Base-by-base conservation (phyloP, 2,329 filamentous ascomycete species). In the Aspergillus udagawae region DNA sequence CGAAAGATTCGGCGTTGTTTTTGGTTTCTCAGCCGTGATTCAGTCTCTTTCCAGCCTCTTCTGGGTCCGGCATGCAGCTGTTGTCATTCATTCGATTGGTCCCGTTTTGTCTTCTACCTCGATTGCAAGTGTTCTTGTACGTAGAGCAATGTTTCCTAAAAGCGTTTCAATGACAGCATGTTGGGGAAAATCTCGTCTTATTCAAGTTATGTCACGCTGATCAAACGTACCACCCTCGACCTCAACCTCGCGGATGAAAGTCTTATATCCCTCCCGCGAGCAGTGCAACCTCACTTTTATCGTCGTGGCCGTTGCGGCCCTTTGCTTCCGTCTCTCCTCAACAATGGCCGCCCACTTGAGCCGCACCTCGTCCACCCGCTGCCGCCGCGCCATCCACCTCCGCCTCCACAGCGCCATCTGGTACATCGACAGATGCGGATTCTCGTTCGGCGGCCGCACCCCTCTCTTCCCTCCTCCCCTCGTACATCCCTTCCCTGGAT, bases 331-430 rank as follows among this genome's bases (percentile, higher is more conserved):
- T 14, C 60, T 51, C 38, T 63, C 58, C 38, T 54, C 53, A 52
- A 58, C 52, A 41, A 63, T 60, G 21, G 17, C 45, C 27, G 44
- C 54, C 62, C 60, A 64, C 38, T 49, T 57, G 9, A 45, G 27
- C 20, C 57, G 48, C 12, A 32, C 52, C 27, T 55, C 54, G 8
- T 57, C 49, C 14, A 63, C 32, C 10, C 54, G 52, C 25, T 49
- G 50, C 50, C 51, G 53, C 7, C 62, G 49, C 27, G 1, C 27
- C 35, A 17, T 21, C 45, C 59, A 59, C 12, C 44, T 35, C 29
- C 49, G 27, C 25, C 52, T 47, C 62, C 62, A 63, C 27, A 63
- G 27, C 10, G 55, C 44, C 45, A 52, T 51, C 41, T 63, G 60
- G 21, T 58, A 55, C 29, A 54, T 42, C 55, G 61, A 55, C 2